phyloP scores from a whole-genome alignment of 2,329 filamentous ascomycete genomes.

The Neophaeococcomyces mojaviensis region DNA sequence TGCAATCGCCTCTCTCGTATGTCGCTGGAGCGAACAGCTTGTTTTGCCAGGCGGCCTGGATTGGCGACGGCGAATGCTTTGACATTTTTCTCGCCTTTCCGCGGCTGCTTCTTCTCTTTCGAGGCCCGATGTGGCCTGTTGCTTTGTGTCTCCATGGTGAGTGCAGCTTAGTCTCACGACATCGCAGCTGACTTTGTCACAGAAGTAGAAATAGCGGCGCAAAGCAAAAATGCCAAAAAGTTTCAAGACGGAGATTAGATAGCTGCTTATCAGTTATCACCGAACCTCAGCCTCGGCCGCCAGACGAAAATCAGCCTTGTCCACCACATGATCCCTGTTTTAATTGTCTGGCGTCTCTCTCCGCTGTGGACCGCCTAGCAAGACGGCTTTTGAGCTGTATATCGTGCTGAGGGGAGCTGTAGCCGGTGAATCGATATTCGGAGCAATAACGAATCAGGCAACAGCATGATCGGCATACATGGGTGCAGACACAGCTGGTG shows the following conservation, averaged over 20 bases:
- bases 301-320: too few relatives aligned
- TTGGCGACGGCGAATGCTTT: constrained; percentile 84
- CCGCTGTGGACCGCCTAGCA: too few relatives aligned
- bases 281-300: too few relatives aligned
- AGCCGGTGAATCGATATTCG: too few relatives aligned
- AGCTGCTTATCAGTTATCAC: too few relatives aligned
- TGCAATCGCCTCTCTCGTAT: constrained; percentile 84
- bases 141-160: constrained; percentile 66
- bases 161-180: background rate
- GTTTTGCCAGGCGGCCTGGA: constrained; percentile 70
- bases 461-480: too few relatives aligned
- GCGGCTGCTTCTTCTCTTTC: constrained; percentile 78
- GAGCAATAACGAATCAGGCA: too few relatives aligned
- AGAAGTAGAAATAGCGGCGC: background rate
- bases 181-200: background rate
- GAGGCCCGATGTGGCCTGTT: constrained; percentile 79
- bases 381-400: too few relatives aligned
- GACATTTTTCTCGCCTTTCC: constrained; percentile 66
- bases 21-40: constrained; percentile 51
- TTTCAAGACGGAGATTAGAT: constrained; percentile 2
- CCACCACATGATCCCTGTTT: too few relatives aligned
- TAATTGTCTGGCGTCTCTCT: too few relatives aligned
- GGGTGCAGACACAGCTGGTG: too few relatives aligned
- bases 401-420: too few relatives aligned
- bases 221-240: background rate